These are phyloP conservation scores for Trametes cingulata DNA, from an alignment of 768 basidiomycete species.

Conservation along the genomic window DNA sequence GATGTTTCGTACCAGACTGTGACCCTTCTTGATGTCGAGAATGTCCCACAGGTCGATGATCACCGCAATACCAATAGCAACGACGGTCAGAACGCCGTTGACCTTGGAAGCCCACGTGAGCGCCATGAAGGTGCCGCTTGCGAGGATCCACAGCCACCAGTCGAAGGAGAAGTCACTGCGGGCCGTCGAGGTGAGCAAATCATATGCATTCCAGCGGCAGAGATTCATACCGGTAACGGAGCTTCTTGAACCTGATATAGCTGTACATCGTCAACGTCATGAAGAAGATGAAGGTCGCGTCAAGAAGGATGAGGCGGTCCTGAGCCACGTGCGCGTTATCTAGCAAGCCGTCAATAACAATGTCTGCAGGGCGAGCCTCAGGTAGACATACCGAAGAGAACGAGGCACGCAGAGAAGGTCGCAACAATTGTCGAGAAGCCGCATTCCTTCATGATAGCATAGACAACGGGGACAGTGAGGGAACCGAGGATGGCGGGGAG, in stretches of 20 bases:
- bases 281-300: constrained; percentile 94
- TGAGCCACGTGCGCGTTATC: constrained; percentile 97
- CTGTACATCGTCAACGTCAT: constrained; percentile 91
- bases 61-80: constrained; percentile 88
- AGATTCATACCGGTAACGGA: constrained; percentile 74
- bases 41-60: constrained; percentile 93
- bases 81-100: constrained; percentile 91
- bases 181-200: constrained; percentile 7
- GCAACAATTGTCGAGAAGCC: constrained; percentile 92
- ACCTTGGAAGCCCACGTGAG: constrained; percentile 98
- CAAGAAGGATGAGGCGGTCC: constrained; percentile 94
- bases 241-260: constrained; percentile 92
- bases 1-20: constrained; percentile 61
- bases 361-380: background rate
- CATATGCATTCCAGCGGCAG: background rate
- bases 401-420: constrained; percentile 82
- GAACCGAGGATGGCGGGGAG: constrained; percentile 91
- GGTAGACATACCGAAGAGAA: constrained; percentile 78
- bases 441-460: constrained; percentile 96
- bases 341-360: constrained; percentile 32
- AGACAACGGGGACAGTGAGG: constrained; percentile 88
- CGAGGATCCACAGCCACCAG: constrained; percentile 95
- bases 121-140: constrained; percentile 92
- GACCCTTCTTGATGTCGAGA: constrained; percentile 78
- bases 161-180: constrained; percentile 79